Evolutionary conservation across 139 green algal genomes (phyloP), one percentile per base, ranked within the genome.

Genomic region (Tetraselmis striata): DNA sequence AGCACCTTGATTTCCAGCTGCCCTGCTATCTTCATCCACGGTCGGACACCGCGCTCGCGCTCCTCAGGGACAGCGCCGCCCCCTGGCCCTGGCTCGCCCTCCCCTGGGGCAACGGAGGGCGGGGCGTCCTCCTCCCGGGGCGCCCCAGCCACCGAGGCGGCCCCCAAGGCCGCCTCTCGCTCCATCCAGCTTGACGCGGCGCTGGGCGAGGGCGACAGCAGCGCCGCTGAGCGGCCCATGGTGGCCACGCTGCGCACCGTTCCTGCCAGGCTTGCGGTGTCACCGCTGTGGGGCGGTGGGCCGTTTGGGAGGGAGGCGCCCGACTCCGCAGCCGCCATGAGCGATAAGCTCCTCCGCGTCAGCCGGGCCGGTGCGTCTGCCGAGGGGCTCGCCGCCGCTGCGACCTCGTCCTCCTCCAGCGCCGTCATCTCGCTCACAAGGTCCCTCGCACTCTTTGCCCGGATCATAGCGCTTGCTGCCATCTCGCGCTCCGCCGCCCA

Each of bases 1-100:
- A 90, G 78, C 45, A 90, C 80, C 80, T 84, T 88, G 59, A 88
- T 30, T 1, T 88, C 85, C 67, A 88, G 77, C 28, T 29, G 76
- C 28, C 76, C 76, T n/a, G 27, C n/a, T 26, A 27, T 32, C n/a
- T 29, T 77, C 74, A 77, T 28, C 74, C 74, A 29, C 74, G 74
- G 26, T 29, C 45, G 45, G 11, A 67, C 45, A 18, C 45, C 75
- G 58, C 29, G 76, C 84, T 27, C 58, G 76, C 32, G 75, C 76
- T 77, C 5, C 24, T 45, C 26, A 27, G 81, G 77, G 32, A 77
- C 76, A 25, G 77, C 76, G 2, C 76, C 81, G 2, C 59, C 29
- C 23, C 28, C 79, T 58, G 27, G n/a, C 0, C 59, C 24, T 77
- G 5, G 5, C 22, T 29, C 74, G 74, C 74, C 74, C 74, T 29